These are phyloP conservation scores for Claviceps fusiformis DNA, from an alignment of 2,329 filamentous ascomycete species.

Conservation along the genomic window DNA sequence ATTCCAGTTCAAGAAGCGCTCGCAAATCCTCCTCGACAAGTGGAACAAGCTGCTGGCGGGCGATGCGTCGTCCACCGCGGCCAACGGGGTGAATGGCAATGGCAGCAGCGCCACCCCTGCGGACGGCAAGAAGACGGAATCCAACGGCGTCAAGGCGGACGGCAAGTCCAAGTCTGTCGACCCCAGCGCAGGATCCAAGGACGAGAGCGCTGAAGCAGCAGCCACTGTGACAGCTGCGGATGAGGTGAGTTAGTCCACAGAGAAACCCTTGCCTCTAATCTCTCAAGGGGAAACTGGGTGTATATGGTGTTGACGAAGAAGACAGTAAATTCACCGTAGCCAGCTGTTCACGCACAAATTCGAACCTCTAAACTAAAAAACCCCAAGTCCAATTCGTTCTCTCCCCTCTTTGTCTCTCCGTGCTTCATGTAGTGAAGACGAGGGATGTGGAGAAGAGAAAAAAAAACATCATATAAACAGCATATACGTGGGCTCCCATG, in stretches of 20 bases:
- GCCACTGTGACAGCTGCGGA: conserved; percentile 13
- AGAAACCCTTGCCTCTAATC: neutral
- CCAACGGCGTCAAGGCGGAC: conserved; percentile 26
- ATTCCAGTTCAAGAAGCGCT: conserved; percentile 77
- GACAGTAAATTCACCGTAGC: neutral
- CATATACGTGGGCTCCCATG: neutral
- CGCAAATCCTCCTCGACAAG: conserved; percentile 63
- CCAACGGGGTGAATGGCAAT: conserved; percentile 36
- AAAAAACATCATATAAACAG: neutral
- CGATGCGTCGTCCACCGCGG: conserved; percentile 28
- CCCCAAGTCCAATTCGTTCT: neutral
- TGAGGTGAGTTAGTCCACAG: conserved; percentile 15
- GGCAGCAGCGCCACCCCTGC: conserved; percentile 9
- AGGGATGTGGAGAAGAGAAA: too few relatives aligned
- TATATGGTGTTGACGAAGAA: neutral
- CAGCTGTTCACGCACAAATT: neutral
- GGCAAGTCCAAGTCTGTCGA: conserved; percentile 7
- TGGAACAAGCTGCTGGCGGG: conserved; percentile 75
- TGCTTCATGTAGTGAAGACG: neutral
- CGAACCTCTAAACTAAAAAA: neutral
- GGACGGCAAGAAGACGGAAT: conserved; percentile 14
- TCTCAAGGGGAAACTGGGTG: neutral
- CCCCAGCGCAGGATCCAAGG: conserved; percentile 5
- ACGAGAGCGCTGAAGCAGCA: conserved; percentile 7
- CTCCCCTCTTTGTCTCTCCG: neutral